Conservation (phyloP, 176 grass and related monocot species). For the Raddia distichophylla region DNA sequence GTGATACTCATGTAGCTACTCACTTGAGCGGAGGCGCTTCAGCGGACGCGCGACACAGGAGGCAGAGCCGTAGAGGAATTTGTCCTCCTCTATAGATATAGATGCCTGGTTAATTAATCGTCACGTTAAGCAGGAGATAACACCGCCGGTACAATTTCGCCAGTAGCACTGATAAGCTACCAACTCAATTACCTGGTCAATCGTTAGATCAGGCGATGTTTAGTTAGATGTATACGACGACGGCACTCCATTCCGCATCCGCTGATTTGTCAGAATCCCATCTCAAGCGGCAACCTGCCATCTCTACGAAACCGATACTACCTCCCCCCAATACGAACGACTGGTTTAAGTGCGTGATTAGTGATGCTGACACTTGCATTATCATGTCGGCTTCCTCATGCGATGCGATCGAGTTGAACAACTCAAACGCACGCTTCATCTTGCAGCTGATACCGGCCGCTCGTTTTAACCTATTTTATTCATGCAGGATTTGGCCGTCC, state of each 20-base stretch:
- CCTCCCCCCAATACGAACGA: background rate
- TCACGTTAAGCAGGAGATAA: constrained; percentile 4
- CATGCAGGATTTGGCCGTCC: background rate
- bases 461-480: background rate
- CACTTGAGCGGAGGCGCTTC: too few species aligned
- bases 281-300: background rate
- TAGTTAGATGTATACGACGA: background rate
- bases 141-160: background rate
- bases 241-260: background rate
- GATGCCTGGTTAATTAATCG: background rate
- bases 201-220: constrained; percentile 1
- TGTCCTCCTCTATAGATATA: too few species aligned
- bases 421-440: background rate
- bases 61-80: too few species aligned
- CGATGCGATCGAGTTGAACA: background rate
- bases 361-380: background rate
- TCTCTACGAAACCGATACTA: background rate
- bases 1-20: too few species aligned
- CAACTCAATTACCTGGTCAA: background rate
- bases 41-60: too few species aligned
- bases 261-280: background rate
- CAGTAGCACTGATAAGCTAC: background rate
- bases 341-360: background rate
- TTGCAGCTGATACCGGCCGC: background rate
- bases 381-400: background rate